Base-by-base conservation (phyloP, 2,329 filamentous ascomycete species). In the Botrytis deweyae region DNA sequence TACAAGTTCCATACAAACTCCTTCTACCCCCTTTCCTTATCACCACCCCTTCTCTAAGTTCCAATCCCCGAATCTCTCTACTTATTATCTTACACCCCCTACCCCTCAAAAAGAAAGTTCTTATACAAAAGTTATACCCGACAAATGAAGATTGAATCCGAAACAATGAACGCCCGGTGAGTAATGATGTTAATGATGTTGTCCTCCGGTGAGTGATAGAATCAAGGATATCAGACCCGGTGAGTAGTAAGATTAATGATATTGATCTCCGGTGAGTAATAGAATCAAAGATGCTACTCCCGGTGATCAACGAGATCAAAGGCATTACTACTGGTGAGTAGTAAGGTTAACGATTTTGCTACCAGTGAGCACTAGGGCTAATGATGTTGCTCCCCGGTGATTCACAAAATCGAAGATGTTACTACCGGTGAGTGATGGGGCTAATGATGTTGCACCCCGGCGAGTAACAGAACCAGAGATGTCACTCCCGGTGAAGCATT, bases 51-150 rank as follows among this genome's bases (percentile, higher is more conserved):
- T 9, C 20, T 49, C 9, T 9, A 49, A 22, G 1, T 25, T 49
- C 4, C 46, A 25, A 49, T 49, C 46, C 3, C 0, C 3, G 4
- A 0, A 22, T 10, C 20, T 20, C 3, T 1, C 20, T 14, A 0
- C 14, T 44, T 0, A 44, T 44, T 18, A 6, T 44, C 42, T 7
- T 44, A 1, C 5, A 49, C 46, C 2, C 8, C 46, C 0, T 25
- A 10, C 20, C 20, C 20, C 20, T 4, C 7, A 16, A n/a, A n/a
- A 16, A 55, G 12, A 0, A n/a, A 55, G 25, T 55, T n/a, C 25
- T 1, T 5, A 16, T 3, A n/a, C 49, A n/a, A n/a, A 7, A n/a
- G 16, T 7, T 7, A 1, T 3, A n/a, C 6, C 49, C 25, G 25
- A 55, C n/a, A 3, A 55, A 55, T 55, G 49, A n/a, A 16, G 25